Base-by-base conservation (phyloP, 441 rosid genomes). In the Brassica hybrid region DNA sequence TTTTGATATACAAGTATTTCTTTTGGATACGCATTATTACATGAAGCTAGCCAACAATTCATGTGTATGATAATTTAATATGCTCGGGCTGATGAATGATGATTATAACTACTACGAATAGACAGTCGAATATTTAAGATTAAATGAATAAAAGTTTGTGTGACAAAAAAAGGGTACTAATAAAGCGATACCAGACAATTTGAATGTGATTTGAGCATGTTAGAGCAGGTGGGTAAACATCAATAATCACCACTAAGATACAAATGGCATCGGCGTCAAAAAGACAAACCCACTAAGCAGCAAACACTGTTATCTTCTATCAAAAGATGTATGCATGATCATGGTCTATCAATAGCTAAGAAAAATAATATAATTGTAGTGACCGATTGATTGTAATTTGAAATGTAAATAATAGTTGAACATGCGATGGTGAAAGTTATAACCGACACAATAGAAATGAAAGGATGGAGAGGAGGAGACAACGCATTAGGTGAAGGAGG, bases 141-240 rank as follows among this genome's bases (percentile, higher is more conserved):
- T 17, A 41, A 25, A 17, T 19, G 45, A 38, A 38, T 38, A 38
- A 54, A 67, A 27, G 14, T 41, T 67, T 57, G 59, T 25, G 32
- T 0, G 36, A 19, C 45, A n/a, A 38, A 36, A 69, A 48, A 9
- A 50, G 6, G 18, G 57, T 14, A 50, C 18, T 50, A 50, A 14
- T 50, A 50, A 62, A 76, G 54, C 45, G 23, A 52, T 76, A 34
- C 18, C 27, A 59, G 50, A 65, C 63, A 71, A 57, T n/a, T 14
- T 65, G 56, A 71, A 77, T 59, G 79, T 54, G 64, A 66, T 25
- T 32, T 23, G 81, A 66, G 48, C 76, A 77, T 59, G 59, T 72
- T 72, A 72, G 41, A 66, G 34, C 72, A 77, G 56, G 56, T 58
- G 73, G 45, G 63, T 59, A 72, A 71, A 66, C 52, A 59, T 45